phyloP scores from a whole-genome alignment of 345 rosid species.

The Combretum micranthum region DNA sequence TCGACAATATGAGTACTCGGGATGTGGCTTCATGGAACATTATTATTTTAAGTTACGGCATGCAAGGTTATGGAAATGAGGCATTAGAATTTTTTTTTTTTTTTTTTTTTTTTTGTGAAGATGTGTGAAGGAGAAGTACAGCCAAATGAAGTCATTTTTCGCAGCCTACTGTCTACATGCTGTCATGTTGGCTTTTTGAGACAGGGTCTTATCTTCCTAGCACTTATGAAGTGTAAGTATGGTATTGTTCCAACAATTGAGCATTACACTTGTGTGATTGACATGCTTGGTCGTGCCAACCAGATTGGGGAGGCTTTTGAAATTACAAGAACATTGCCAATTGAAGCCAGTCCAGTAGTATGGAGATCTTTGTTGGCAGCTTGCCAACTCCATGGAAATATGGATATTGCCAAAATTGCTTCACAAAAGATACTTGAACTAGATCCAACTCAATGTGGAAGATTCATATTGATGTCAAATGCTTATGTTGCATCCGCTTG shows the following conservation, averaged over 20 bases:
- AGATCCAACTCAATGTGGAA: constrained; percentile 10
- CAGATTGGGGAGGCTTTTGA: constrained; percentile 50
- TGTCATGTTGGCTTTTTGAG: constrained; percentile 50
- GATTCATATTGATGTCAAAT: constrained; percentile 12
- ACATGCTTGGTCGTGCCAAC: constrained; percentile 70
- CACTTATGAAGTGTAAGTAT: constrained; percentile 32
- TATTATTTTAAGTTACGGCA: constrained; percentile 51
- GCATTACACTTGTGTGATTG: constrained; percentile 59
- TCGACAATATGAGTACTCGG: constrained; percentile 29
- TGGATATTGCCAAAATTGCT: constrained; percentile 8
- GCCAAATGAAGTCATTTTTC: constrained; percentile 54
- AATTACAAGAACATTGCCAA: constrained; percentile 36
- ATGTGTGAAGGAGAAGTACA: constrained; percentile 29
- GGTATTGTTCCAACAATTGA: constrained; percentile 47
- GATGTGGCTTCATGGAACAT: constrained; percentile 64
- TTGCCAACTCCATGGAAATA: constrained; percentile 9
- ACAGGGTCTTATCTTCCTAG: constrained; percentile 32
- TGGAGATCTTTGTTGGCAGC: constrained; percentile 56
- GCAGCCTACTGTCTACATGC: constrained; percentile 53
- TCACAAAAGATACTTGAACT: constrained; percentile 7
- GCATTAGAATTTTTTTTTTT: too few relatives aligned
- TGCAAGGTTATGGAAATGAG: constrained; percentile 42
- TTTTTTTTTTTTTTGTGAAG: constrained; percentile 36
- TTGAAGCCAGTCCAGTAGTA: constrained; percentile 30
- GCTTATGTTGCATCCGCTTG: constrained; percentile 7